A percentile compares a stretch with the other conserved stretches of the same genome.
phyloP scores from a whole-genome alignment of 768 basidiomycete species.

The Erythrobasidium yunnanense region DNA sequence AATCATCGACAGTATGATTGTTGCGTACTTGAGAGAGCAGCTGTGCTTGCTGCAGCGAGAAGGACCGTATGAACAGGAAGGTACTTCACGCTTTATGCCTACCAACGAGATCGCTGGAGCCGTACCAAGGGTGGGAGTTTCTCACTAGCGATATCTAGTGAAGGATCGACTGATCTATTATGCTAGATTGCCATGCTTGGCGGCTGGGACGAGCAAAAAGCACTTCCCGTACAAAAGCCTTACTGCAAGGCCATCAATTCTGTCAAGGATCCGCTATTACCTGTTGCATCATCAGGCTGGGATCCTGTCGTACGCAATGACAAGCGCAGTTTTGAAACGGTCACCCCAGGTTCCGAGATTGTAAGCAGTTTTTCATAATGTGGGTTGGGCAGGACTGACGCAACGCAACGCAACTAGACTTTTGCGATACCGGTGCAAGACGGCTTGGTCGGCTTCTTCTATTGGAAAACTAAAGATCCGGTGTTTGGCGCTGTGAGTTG shows the following conservation, averaged over 20 bases:
- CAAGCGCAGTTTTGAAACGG: slow-evolving; percentile 23
- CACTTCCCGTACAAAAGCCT: not conserved
- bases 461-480: slow-evolving; percentile 18
- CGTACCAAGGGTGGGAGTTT: slow-evolving; percentile 4
- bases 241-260: slow-evolving; percentile 16
- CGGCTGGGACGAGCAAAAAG: not conserved
- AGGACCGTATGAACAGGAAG: not conserved
- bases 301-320: not conserved
- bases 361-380: not conserved
- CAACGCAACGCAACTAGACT: no score
- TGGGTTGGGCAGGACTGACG: no score
- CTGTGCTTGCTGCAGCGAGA: slow-evolving; percentile 20
- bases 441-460: slow-evolving; percentile 23
- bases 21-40: slow-evolving; percentile 27
- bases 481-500: slow-evolving; percentile 21
- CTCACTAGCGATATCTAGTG: not conserved
- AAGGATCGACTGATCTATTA: no score
- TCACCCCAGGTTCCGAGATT: slow-evolving; percentile 5
- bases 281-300: slow-evolving; percentile 1
- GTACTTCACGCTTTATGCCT: not conserved
- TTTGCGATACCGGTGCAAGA: slow-evolving; percentile 15
- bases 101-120: not conserved
- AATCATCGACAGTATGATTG: slow-evolving; percentile 4
- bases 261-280: not conserved
- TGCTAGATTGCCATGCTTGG: slow-evolving; percentile 8